Evolutionary conservation across 2,329 filamentous ascomycete species (phyloP), one percentile per base, ranked within the genome.

Genomic region (Phaeoacremonium minimum): DNA sequence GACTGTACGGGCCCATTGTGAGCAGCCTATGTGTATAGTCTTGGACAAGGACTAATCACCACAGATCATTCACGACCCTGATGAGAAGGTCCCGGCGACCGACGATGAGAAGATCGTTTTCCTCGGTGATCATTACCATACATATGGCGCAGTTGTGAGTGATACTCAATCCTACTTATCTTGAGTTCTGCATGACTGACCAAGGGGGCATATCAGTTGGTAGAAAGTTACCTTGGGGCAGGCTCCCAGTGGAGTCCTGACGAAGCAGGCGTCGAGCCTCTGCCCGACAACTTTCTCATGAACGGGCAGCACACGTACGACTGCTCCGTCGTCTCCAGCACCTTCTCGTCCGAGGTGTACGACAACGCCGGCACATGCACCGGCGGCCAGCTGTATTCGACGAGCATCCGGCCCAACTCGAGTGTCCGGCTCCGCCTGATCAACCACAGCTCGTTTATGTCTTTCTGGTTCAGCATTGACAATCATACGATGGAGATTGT

Each of bases 1-100:
- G 81, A 4, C 65, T 81, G 17, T 79, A 79, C 15, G 77, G 75
- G 3, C 71, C 80, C 4, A 63, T 85, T 32, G 67, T 84, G 19
- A 63, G 54, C 42, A 9, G 9, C 5, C 7, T 5, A 17, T 9
- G 26, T 19, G 9, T 8, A 7, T 4, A 8, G 7, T n/a, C 12
- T 4, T 22, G 14, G 7, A n/a, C n/a, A n/a, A n/a, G n/a, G n/a
- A n/a, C n/a, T n/a, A n/a, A n/a, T n/a, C n/a, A n/a, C n/a, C n/a
- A 15, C 17, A 61, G 58, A 38, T 65, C 15, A 50, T 66, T 29
- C 59, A 60, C 36, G 61, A 63, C 35, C 55, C 55, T 1, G 49
- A 45, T 4, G 55, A 58, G 36, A 51, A 47, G 41, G 47, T 57
- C 1, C 55, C 54, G 0, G 22, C 42, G 33, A 43, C 47, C 2